These are phyloP conservation scores for Prunus kanzakura DNA, from an alignment of 306 rosid genomes.

Conservation along the genomic window DNA sequence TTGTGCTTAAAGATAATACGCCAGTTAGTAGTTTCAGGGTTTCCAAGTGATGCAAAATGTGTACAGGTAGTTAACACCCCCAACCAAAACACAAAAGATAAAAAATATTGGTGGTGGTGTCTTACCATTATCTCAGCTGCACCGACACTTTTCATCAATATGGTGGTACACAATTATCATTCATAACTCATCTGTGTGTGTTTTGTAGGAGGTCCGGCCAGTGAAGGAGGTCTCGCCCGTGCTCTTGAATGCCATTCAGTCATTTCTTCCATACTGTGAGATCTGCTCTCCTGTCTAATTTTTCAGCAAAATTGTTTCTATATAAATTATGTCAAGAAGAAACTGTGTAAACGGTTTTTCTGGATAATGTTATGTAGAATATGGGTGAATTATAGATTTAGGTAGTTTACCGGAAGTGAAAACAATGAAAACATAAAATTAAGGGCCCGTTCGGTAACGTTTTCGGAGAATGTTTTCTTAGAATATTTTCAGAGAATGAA, in stretches of 20 bases:
- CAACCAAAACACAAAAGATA: not conserved
- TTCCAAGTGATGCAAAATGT: slow-evolving; percentile 86
- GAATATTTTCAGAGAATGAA: no score
- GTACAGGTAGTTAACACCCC: slow-evolving; percentile 55
- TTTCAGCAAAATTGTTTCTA: not conserved
- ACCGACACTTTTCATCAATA: not conserved
- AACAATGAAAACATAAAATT: no score
- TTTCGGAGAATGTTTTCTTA: no score
- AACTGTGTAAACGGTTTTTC: no score
- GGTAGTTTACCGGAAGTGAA: no score
- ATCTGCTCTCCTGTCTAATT: slow-evolving; percentile 14
- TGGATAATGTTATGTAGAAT: no score
- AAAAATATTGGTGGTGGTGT: not conserved
- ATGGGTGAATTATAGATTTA: no score
- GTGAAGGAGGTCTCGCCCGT: slow-evolving; percentile 90
- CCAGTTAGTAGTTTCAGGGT: slow-evolving; percentile 78
- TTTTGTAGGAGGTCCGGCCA: slow-evolving; percentile 78
- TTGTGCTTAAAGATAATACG: slow-evolving; percentile 84
- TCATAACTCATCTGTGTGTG: slow-evolving; percentile 18
- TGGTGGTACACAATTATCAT: not conserved
- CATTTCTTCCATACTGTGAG: slow-evolving; percentile 93
- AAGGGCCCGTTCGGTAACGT: no score
- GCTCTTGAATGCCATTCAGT: slow-evolving; percentile 78
- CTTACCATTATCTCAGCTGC: not conserved
- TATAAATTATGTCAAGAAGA: not conserved